Base-by-base conservation (phyloP, 768 basidiomycete genomes). In the Pisolithus orientalis region DNA sequence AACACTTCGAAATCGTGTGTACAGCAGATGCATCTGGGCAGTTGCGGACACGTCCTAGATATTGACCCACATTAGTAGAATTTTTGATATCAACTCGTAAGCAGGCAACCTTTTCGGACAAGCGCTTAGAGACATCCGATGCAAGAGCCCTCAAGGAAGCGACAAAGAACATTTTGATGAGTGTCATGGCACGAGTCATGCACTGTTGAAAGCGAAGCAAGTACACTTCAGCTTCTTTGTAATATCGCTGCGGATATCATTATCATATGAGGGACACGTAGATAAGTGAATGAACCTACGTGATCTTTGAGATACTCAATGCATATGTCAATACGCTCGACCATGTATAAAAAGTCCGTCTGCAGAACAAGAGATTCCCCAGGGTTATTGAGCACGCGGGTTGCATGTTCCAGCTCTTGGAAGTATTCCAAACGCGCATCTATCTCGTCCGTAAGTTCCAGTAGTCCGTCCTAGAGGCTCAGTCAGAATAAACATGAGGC, bases 141-240 rank as follows among this genome's bases (percentile, higher is more conserved):
- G 87, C 82, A 10, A 96, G 76, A 0, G 87, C 83, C 39, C 87
- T 78, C 6, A 98, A 73, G 7, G 89, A 87, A 5, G 85, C 87
- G 6, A 95, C 84, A 62, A 96, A 97, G 70, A 88, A 94, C 84
- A 98, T 94, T 69, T 90, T 95, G 73, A 98, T 91, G 42, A 99
- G 78, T 0, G 94, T 98, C 95, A 98, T 97, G 9, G 92, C 89
- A 27, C 96, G 83, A 0, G 93, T 96, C 81, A 98, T 87, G 66
- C 96, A 99, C 69, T 99, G 96, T 62, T 96, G 95, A 70, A 94
- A 98, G 24, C 96, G 84, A 29, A 99, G 78, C n/a, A 96, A 74
- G 66, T 96, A 97, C 17, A 99, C 75, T 60, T 97, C 93, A 7
- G 93, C 85, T 72, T 98, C 96, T 57, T 80, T 80, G 71, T 85